phyloP scores from a whole-genome alignment of 2,329 filamentous ascomycete genomes.

The Neopestalotiopsis sp. region DNA sequence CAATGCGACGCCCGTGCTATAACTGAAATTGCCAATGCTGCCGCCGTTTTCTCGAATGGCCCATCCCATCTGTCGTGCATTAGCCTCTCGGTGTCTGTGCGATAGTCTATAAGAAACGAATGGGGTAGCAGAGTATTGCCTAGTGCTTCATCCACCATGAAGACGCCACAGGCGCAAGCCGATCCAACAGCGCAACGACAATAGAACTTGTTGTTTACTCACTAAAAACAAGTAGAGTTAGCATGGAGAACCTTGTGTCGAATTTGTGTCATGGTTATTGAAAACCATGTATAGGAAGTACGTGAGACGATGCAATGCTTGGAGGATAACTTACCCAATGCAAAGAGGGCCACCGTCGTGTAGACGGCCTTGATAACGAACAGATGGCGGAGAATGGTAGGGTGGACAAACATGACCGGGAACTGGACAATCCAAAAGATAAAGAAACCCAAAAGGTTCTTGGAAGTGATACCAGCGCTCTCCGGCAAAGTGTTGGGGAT shows the following conservation, averaged over 20 bases:
- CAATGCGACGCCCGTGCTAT: slow-evolving; percentile 17
- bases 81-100: background rate
- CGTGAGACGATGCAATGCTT: background rate
- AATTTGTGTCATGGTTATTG: no score
- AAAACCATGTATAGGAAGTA: background rate
- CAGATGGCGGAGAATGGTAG: slow-evolving; percentile 51
- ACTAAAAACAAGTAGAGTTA: background rate
- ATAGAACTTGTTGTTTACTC: background rate
- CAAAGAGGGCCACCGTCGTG: slow-evolving; percentile 46
- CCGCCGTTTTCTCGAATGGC: slow-evolving; percentile 54
- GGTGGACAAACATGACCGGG: slow-evolving; percentile 51
- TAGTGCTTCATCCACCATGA: background rate
- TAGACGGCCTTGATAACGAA: slow-evolving; percentile 47
- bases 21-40: slow-evolving; percentile 22
- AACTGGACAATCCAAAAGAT: slow-evolving; percentile 60
- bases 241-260: background rate
- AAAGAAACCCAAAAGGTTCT: slow-evolving; percentile 57
- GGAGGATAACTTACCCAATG: background rate
- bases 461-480: slow-evolving; percentile 52
- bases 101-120: background rate
- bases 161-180: background rate
- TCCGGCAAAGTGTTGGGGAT: slow-evolving; percentile 53
- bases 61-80: slow-evolving; percentile 48
- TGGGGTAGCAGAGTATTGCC: background rate
- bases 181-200: background rate